Evolutionary conservation across 1,284 basidiomycete species (phyloP).

Genomic region (Rhodotorula sp.): DNA sequence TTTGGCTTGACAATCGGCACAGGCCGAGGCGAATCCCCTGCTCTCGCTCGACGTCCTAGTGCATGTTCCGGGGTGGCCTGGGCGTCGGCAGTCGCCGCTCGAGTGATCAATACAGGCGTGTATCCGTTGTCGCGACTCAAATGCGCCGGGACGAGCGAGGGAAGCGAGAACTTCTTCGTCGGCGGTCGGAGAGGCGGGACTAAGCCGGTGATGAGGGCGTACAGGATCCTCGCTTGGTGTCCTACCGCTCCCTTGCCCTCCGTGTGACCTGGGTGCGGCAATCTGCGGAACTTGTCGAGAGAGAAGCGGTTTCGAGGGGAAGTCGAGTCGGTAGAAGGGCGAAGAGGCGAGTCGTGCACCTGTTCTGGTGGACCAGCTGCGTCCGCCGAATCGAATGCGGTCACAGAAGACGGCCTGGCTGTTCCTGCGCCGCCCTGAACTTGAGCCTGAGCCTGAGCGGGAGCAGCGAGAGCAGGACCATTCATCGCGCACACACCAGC

Average conservation of each 20-base stretch:
- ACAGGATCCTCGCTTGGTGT: conserved; percentile 14
- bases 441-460: no score
- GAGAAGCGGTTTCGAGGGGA: neutral
- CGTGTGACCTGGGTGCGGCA: neutral
- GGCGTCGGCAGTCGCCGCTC: neutral
- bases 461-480: no score
- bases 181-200: neutral
- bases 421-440: no score
- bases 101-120: no score
- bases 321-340: neutral
- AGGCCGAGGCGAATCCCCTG: neutral
- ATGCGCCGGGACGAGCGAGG: neutral
- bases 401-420: no score
- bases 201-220: conserved; percentile 13
- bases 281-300: conserved; percentile 3
- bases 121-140: no score
- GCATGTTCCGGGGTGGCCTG: neutral
- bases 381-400: no score
- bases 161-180: neutral
- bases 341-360: neutral
- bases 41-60: neutral
- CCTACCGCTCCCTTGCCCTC: neutral
- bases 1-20: conserved; percentile 31
- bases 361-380: neutral
- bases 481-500: no score